These are phyloP conservation scores for Dactylellina drechsleri DNA, from an alignment of 2,329 filamentous ascomycete genomes.

Conservation along the genomic window DNA sequence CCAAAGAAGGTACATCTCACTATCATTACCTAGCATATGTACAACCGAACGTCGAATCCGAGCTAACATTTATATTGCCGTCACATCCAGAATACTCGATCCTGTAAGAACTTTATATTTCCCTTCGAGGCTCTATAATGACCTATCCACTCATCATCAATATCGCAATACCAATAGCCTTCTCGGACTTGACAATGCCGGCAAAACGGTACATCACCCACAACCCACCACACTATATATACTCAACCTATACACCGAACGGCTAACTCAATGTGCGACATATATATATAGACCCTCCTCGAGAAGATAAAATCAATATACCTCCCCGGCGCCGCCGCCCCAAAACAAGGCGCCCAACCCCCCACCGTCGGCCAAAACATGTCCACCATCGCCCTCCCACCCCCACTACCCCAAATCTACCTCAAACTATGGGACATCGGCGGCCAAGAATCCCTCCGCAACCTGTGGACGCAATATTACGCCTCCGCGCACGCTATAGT, in stretches of 20 bases:
- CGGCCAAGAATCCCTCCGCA: constrained; percentile 86
- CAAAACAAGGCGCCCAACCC: constrained; percentile 79
- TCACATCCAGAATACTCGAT: constrained; percentile 83
- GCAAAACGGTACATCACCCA: constrained; percentile 75
- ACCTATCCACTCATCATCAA: neutral
- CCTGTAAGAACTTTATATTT: constrained; percentile 64
- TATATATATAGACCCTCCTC: constrained; percentile 74
- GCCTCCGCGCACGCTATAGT: constrained; percentile 93
- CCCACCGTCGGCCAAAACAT: constrained; percentile 98
- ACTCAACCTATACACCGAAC: neutral
- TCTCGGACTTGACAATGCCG: constrained; percentile 95
- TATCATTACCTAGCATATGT: neutral
- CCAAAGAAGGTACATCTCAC: constrained; percentile 77
- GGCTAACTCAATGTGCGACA: neutral
- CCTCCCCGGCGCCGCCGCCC: constrained; percentile 69
- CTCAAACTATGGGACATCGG: constrained; percentile 99
- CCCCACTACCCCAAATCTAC: constrained; percentile 79
- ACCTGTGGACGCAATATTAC: constrained; percentile 97
- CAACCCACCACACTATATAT: neutral
- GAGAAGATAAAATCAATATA: constrained; percentile 94
- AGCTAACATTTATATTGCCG: constrained; percentile 6
- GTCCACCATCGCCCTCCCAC: constrained; percentile 78
- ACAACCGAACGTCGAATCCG: constrained; percentile 9
- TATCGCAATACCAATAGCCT: constrained; percentile 63
- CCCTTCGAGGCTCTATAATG: neutral